phyloP scores from a whole-genome alignment of 2,329 filamentous ascomycete genomes.

The Fulvia fulva region DNA sequence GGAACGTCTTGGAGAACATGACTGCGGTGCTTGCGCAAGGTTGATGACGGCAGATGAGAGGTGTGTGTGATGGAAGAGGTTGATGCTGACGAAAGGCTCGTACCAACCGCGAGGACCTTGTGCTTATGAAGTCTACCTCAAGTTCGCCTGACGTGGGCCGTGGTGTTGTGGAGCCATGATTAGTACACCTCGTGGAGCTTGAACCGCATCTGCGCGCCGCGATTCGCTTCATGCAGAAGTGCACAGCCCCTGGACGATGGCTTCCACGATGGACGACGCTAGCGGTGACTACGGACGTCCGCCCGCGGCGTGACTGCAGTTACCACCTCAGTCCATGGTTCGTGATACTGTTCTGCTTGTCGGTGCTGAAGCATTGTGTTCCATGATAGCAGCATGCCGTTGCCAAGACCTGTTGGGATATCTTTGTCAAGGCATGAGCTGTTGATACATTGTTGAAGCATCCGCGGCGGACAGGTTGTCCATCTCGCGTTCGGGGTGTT shows the following conservation, averaged over 20 bases:
- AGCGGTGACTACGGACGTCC: neutral
- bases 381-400: no score
- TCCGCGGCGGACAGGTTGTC: no score
- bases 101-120: conserved; percentile 1
- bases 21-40: neutral
- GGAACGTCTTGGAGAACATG: conserved; percentile 40
- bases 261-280: neutral
- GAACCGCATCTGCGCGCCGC: neutral
- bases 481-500: no score
- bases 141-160: conserved; percentile 18
- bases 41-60: neutral
- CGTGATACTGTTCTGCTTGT: no score
- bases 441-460: no score
- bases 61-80: neutral
- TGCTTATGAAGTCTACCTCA: conserved; percentile 2
- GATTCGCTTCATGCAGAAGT: neutral
- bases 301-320: neutral
- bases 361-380: no score
- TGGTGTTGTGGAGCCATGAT: conserved; percentile 8
- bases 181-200: conserved; percentile 11
- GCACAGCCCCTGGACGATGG: neutral
- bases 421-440: no score
- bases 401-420: no score
- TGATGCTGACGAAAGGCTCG: neutral
- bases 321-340: no score